phyloP scores from a whole-genome alignment of 371 early-diverging fungal species.

The Rhizoclosmatium hyalinum region DNA sequence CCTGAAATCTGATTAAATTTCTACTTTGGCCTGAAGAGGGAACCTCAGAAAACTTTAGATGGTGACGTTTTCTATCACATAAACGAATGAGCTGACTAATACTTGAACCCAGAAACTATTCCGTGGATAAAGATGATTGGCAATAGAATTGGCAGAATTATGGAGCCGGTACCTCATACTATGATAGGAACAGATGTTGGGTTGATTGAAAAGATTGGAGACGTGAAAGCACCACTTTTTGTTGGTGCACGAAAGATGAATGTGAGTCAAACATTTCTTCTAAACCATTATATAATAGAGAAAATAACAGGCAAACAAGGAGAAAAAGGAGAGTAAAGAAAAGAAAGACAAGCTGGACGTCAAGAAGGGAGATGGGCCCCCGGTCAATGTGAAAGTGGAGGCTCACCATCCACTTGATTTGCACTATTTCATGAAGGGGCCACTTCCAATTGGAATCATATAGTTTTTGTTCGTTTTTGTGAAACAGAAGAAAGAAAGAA shows the following conservation, averaged over 20 bases:
- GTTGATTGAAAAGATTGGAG: slow-evolving; percentile 26
- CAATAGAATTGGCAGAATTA: slow-evolving; percentile 21
- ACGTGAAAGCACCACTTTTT: slow-evolving; percentile 18
- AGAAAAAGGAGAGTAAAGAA: not conserved
- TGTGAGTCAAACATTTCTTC: not conserved
- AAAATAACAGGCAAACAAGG: not conserved
- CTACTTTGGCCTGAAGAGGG: not conserved
- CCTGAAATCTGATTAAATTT: not conserved
- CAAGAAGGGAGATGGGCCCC: too few species aligned
- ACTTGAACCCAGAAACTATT: not conserved
- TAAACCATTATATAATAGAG: too few species aligned
- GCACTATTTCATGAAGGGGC: not conserved
- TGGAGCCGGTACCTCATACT: slow-evolving; percentile 11
- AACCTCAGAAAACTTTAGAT: not conserved
- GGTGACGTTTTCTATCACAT: not conserved
- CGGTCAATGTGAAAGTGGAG: not conserved
- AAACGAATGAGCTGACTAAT: not conserved
- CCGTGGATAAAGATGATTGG: slow-evolving; percentile 28
- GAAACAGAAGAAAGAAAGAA: not conserved
- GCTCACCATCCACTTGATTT: not conserved
- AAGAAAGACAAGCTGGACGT: too few species aligned
- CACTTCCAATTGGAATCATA: not conserved
- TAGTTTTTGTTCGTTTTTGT: not conserved
- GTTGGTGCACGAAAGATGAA: not conserved
- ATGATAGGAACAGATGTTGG: slow-evolving; percentile 32